Base-by-base conservation (phyloP, 1,284 basidiomycete species). In the Afroboletus lepidellus region DNA sequence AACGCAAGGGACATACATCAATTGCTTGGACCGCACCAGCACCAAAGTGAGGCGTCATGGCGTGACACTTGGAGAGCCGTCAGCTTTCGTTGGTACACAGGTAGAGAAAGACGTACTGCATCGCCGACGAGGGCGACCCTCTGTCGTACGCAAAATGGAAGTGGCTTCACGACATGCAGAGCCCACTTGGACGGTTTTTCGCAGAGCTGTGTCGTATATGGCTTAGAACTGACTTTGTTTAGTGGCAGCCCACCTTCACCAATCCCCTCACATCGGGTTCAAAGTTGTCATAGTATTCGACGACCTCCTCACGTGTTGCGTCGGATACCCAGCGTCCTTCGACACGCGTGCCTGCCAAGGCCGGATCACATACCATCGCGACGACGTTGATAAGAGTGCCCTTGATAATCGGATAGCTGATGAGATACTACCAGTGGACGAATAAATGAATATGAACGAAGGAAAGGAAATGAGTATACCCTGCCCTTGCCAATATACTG, bases 401-500 rank as follows among this genome's bases (percentile, higher is more conserved):
- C 34, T 71, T 67, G 13, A 74, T 70, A 39, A 80, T 68, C 0
- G 77, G 74, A 60, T 74, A 80, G 5, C 71, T 61, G 1, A 77
- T 72, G 6, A 78, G 48, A 61, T 78, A 72, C 78, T 78, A 51
- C 7, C n/a, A n/a, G n/a, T n/a, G n/a, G n/a, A n/a, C n/a, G n/a
- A n/a, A n/a, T n/a, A n/a, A n/a, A 29, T 11, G 15, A 5, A 11
- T 3, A 20, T 8, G 3, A 3, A 18, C 30, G 29, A 8, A 8
- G 36, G 0, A 3, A 3, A 74, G n/a, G n/a, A n/a, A n/a, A n/a
- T n/a, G n/a, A n/a, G n/a, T 75, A 38, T 30, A 77, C 77, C 48
- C 72, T 72, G 48, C 73, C 61, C 51, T 70, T 74, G 25, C 76
- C 77, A 8, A 74, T 59, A 53, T 77, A 75, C 77, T 80, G n/a